phyloP scores from a whole-genome alignment of 2,329 filamentous ascomycete species.

The Juglanconis juglandina region DNA sequence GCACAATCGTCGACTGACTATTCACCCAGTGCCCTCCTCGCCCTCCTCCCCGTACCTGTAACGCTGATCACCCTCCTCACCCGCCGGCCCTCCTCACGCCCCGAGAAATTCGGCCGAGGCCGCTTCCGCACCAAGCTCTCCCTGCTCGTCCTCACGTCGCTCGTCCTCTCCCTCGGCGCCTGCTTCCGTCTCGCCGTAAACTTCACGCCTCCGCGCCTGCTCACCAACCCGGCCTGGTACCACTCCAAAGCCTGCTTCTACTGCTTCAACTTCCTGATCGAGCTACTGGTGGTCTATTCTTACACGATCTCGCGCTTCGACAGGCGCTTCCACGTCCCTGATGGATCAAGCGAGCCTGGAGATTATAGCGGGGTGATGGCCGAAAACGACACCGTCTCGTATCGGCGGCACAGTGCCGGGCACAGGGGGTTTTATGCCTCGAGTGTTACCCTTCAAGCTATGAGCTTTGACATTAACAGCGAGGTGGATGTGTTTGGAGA shows the following conservation, averaged over 20 bases:
- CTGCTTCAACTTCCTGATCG: constrained; percentile 72
- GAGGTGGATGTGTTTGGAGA: constrained; percentile 24
- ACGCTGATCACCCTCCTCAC: constrained; percentile 45
- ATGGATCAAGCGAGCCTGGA: constrained; percentile 21
- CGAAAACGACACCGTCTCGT: not conserved
- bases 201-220: constrained; percentile 47
- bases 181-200: constrained; percentile 61
- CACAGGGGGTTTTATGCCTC: not conserved
- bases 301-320: constrained; percentile 71
- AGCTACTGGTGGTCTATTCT: constrained; percentile 65
- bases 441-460: not conserved
- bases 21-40: constrained; percentile 45
- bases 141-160: constrained; percentile 57
- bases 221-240: constrained; percentile 62
- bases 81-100: constrained; percentile 25
- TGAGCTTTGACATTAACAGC: constrained; percentile 19
- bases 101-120: constrained; percentile 65
- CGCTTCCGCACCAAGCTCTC: constrained; percentile 63
- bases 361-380: constrained; percentile 11
- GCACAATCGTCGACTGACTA: constrained; percentile 22
- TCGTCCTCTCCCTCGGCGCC: constrained; percentile 65
- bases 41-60: constrained; percentile 64
- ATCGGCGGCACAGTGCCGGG: not conserved
- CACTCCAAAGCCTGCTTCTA: constrained; percentile 73
- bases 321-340: constrained; percentile 59